Evolutionary conservation across 164 flowering plant species (phyloP), one percentile per base, ranked within the genome.

Genomic region (Magnolia kwangsiensis): DNA sequence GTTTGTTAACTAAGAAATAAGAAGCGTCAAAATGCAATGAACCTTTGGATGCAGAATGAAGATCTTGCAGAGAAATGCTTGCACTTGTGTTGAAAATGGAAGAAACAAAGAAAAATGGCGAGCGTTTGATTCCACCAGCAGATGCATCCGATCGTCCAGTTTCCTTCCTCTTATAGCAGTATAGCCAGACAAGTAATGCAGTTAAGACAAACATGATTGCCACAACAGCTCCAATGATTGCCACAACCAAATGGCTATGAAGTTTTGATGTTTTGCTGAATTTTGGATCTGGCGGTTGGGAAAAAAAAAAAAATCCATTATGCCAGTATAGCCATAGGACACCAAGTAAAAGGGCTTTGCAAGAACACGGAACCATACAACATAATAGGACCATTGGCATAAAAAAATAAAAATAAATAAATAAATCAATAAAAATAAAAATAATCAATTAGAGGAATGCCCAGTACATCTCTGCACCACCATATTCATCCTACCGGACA

Each of bases 261-360:
- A 51, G 45, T 73, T 77, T 79, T 75, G 78, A 69, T 19, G 50
- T 21, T 58, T 75, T 76, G 49, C 72, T 74, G 65, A 61, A 49
- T 14, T 11, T 69, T 21, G 74, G 29, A 81, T 65, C 85, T 81
- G 81, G 55, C 63, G 58, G 20, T 16, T 67, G 18, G 67, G 66
- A 55, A 64, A 74, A 29, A 45, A 51, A 51, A 51, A 51, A 55
- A 55, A 55, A 55, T 7, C 13, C 8, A 55, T 11, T 11, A 55
- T 55, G 16, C 4, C 61, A 55, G 61, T 16, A 55, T 4, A 37
- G 45, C 45, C 61, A 55, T 55, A 16, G 18, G 61, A 55, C 61
- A 55, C 13, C 61, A 55, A 55, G 18, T 55, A 55, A 55, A 11
- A 55, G 10, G 61, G 61, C 61, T 16, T 55, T 16, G 61, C 61